Base-by-base conservation (phyloP, 2,329 filamentous ascomycete genomes). In the Colletotrichum abscissum region DNA sequence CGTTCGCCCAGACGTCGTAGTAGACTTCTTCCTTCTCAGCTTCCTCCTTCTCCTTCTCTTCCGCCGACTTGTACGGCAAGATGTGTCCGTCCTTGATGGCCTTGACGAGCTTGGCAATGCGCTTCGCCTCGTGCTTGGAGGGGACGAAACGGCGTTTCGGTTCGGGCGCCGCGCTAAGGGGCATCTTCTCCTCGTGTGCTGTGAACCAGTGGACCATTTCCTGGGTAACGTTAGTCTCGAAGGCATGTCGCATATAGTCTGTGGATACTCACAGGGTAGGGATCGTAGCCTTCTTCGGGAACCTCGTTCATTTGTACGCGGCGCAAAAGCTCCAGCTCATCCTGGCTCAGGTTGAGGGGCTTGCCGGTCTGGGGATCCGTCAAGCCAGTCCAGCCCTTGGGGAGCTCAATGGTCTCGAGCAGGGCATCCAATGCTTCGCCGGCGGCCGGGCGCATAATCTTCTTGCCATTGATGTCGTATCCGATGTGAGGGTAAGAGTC, bases 381-480 rank as follows among this genome's bases (percentile, higher is more conserved):
- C 76, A 98, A 87, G 70, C 96, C 97, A 67, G 97, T 99, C 95
- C 95, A 99, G 76, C 96, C 97, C 87, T 98, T 95, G 16, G 97
- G 97, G 46, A 99, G 88, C 80, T 99, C 97, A 78, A 99, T 99
- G 83, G 94, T 98, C 79, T 99, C 96, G 11, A 99, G 88, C 56
- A 99, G 88, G 14, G 95, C 95, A 86, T 99, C 97, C 38, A 99
- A 86, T 46, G 97, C 97, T 81, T 98, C 93, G 65, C 96, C 96
- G 77, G 95, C 96, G 4, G 97, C 97, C 7, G 97, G 97, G 65
- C 97, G 93, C 92, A 98, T 94, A 76, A 99, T 98, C 83, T 94
- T 97, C 89, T 97, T 98, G 82, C 97, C 97, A 82, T 99, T 97
- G 86, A 99, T 98, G 79, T 98, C 94, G 84, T 99, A 99, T 73